phyloP scores from a whole-genome alignment of 129 eudicot species.

The Flaveria trinervia region DNA sequence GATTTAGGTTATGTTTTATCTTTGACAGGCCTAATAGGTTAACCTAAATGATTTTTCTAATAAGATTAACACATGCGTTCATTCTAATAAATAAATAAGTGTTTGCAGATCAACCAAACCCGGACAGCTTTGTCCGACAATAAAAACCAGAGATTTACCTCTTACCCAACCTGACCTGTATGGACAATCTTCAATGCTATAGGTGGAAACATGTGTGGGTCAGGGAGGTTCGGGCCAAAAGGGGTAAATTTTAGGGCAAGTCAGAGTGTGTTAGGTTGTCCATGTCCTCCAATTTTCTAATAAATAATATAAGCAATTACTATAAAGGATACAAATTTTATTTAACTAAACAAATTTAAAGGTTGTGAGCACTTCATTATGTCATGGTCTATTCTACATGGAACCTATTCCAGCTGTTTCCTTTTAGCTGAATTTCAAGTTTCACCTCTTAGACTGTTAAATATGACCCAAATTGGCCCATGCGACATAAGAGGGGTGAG shows the following conservation, averaged over 20 bases:
- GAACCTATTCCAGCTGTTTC: neutral
- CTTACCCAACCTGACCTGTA: neutral
- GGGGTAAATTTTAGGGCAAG: neutral
- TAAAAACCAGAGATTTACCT: neutral
- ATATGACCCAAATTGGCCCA: neutral
- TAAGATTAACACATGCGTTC: too few relatives aligned
- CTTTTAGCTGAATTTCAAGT: neutral
- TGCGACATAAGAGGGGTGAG: neutral
- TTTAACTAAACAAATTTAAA: neutral
- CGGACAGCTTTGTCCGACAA: neutral
- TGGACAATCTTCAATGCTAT: neutral
- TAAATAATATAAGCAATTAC: neutral
- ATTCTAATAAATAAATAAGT: neutral
- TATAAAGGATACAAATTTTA: neutral
- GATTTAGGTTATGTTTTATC: neutral
- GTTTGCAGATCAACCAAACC: neutral
- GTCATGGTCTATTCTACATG: neutral
- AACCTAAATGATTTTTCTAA: neutral
- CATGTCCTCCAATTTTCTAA: neutral
- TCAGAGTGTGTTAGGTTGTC: neutral
- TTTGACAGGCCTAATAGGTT: neutral
- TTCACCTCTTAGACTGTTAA: neutral
- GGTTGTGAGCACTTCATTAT: slow-evolving; percentile 6
- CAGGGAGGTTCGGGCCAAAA: neutral
- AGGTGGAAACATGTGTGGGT: neutral